These are phyloP conservation scores for Podaxis sp. DNA, from an alignment of 768 basidiomycete species.

Conservation along the genomic window DNA sequence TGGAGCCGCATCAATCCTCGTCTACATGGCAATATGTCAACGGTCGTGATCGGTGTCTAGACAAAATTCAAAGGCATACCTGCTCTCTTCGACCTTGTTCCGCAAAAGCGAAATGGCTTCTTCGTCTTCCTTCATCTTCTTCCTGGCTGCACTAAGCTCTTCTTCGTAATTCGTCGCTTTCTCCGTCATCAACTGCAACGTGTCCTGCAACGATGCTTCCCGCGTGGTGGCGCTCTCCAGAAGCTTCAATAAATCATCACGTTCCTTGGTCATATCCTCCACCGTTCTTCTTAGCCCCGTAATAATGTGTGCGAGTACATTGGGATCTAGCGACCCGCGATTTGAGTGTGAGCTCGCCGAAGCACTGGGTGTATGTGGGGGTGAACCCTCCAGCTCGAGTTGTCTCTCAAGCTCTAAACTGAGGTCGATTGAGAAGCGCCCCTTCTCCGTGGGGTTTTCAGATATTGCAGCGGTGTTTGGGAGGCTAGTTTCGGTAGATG, in stretches of 20 bases:
- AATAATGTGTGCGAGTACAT: conserved; percentile 75
- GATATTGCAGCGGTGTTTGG: not conserved
- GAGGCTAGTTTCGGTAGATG: not conserved
- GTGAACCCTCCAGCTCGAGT: conserved; percentile 65
- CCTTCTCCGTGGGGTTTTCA: conserved; percentile 21
- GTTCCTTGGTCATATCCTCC: conserved; percentile 63
- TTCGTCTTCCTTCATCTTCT: conserved; percentile 67
- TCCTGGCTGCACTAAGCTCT: conserved; percentile 49
- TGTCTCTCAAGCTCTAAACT: conserved; percentile 79
- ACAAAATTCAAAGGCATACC: conserved; percentile 41
- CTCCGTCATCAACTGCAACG: conserved; percentile 63
- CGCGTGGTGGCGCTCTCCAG: conserved; percentile 50
- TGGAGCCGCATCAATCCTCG: conserved; percentile 87
- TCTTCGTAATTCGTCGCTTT: conserved; percentile 61
- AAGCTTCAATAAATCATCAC: conserved; percentile 60
- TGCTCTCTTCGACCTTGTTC: conserved; percentile 85
- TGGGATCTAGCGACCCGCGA: conserved; percentile 63
- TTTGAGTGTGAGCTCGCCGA: conserved; percentile 21
- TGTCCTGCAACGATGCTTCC: conserved; percentile 63
- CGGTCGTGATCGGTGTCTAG: conserved; percentile 3
- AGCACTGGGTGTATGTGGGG: conserved; percentile 38
- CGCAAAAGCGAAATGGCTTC: conserved; percentile 75
- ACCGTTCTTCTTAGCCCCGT: conserved; percentile 70
- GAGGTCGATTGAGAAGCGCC: conserved; percentile 70
- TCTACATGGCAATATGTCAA: conserved; percentile 34